Evolutionary conservation across 805 yeast species (phyloP), one percentile per base, ranked within the genome.

Genomic region (Wickerhamiella alocasiicola): DNA sequence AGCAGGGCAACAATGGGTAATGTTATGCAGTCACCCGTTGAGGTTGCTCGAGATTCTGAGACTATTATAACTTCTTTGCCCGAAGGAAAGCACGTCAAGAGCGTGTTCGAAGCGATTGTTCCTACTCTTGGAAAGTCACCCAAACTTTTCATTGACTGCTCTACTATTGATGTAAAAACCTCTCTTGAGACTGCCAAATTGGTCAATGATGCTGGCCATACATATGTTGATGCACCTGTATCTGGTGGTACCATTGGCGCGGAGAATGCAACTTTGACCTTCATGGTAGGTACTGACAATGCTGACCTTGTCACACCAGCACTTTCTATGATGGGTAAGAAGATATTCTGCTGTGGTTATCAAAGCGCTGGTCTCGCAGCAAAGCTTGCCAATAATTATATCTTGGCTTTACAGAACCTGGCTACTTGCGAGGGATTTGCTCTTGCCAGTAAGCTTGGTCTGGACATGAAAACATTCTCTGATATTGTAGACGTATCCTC

Each of bases 231-330:
- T 49, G 65, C 76, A 7, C 76, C 76, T 0, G 76, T 71, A 1
- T 67, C 73, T 7, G 76, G 76, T 3, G 76, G 76, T 12, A 70
- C 66, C 1, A 66, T 65, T 1, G 76, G 76, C 1, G 76, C 76
- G 5, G 52, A 66, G 38, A 68, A 70, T 39, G 76, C 63, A 1
- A 64, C 73, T 0, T 57, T 71, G 33, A 66, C 73, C 2, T 71
- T 71, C 50, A 71, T 71, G 76, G 64, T 71, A 11, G 70, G 74
- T 1, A 51, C 66, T 17, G 46, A 61, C 2, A 63, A 64, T 19
- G 40, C 53, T 9, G 48, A 45, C 34, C 12, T 12, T 3, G 29
- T 30, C 23, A 16, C 19, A 15, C 31, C 26, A 1, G 45, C 46
- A 5, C 62, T 71, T 44, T 46, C 50, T 12, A 57, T 55, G 39